Evolutionary conservation across 2,329 filamentous ascomycete species (phyloP), one percentile per base, ranked within the genome.

Genomic region (Alternaria consortialis): DNA sequence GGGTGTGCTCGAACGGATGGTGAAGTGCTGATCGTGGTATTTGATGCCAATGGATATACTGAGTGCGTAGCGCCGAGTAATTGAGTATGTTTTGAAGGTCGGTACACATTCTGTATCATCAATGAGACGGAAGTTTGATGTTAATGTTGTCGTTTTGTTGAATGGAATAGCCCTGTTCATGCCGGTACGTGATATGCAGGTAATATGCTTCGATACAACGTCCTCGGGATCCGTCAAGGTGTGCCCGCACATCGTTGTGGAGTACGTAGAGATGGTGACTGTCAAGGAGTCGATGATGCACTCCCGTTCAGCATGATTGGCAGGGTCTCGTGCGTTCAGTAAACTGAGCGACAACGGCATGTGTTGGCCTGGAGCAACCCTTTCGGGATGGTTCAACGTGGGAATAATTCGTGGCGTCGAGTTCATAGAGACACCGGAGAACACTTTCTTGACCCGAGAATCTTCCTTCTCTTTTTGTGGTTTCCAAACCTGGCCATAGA

Each of bases 61-160:
- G 23, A 79, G 65, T 7, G 60, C 63, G 56, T 79, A 78, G 1
- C 69, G 65, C 2, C 74, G 69, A 2, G 70, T 75, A 25, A 78
- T 68, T 3, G 70, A 74, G 55, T 76, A 78, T 1, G 76, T 77
- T 34, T 70, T 76, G 65, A 78, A 77, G 0, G 71, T 73, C 0
- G 76, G 76, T 1, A 77, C 68, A 50, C 74, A 76, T 55, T 78
- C 74, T 7, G 57, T 60, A 42, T 77, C 70, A 37, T 78, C 73
- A 15, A 77, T 63, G 9, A 77, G 64, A 42, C 74, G 72, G 58
- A 78, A 77, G 52, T 74, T 73, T 7, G 68, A 67, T 0, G 75
- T 75, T 12, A 78, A 56, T 1, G 60, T 53, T 2, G 56, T 58
- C 3, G 59, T 67, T 12, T 58, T 57, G 43, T 68, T 69, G 51